These are phyloP conservation scores for Dujonia santamariae DNA, from an alignment of 1,139 yeast genomes.

Conservation along the genomic window DNA sequence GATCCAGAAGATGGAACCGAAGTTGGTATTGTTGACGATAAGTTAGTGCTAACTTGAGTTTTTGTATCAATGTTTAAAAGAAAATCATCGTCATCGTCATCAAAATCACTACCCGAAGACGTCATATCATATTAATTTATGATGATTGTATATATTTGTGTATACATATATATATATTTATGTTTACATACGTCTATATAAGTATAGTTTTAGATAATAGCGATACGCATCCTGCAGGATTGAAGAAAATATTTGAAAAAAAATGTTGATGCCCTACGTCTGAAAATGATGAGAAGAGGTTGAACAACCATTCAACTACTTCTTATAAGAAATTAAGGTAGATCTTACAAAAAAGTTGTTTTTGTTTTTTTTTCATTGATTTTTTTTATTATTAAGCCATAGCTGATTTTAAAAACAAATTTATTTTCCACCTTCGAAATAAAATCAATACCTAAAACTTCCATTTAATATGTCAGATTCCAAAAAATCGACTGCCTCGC, in stretches of 20 bases:
- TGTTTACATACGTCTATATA: background rate
- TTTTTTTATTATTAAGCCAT: background rate
- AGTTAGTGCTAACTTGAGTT: background rate
- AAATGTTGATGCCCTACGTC: too few species aligned
- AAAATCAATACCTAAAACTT: slow-evolving; percentile 27
- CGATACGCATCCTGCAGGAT: background rate
- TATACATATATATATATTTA: background rate
- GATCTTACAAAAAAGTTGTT: background rate
- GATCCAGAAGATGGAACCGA: background rate
- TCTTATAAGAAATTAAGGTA: too few species aligned
- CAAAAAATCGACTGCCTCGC: slow-evolving; percentile 48
- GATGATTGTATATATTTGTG: too few species aligned
- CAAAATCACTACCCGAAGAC: slow-evolving; percentile 29
- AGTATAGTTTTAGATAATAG: background rate
- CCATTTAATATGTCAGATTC: slow-evolving; percentile 30
- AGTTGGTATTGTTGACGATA: background rate
- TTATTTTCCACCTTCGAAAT: background rate
- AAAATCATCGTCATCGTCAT: slow-evolving; percentile 40
- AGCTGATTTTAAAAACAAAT: too few species aligned
- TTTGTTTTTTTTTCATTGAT: background rate
- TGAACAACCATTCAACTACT: too few species aligned
- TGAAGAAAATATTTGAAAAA: background rate
- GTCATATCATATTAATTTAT: slow-evolving; percentile 14
- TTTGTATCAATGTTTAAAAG: slow-evolving; percentile 15
- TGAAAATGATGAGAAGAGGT: too few species aligned